phyloP scores from a whole-genome alignment of 225 moss, liverwort and hornwort genomes.

The Bryoerythrophyllum caledonicum region DNA sequence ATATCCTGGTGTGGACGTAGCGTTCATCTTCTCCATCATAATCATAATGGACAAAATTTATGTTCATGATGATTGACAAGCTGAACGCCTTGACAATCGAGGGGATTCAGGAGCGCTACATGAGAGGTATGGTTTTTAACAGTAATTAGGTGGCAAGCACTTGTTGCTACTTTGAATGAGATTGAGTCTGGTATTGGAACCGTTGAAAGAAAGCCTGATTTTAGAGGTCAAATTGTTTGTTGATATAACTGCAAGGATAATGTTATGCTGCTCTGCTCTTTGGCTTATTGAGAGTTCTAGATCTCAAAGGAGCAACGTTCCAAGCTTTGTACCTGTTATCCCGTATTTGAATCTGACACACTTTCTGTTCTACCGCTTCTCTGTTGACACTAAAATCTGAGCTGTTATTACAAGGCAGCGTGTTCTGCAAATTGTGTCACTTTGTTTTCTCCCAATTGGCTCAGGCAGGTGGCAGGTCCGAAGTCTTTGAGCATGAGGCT shows the following conservation, averaged over 20 bases:
- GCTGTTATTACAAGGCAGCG: neutral
- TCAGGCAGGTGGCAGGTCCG: neutral
- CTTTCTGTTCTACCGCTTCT: neutral
- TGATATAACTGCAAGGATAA: neutral
- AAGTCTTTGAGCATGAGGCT: neutral
- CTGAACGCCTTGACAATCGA: neutral
- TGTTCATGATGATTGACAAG: conserved; percentile 41
- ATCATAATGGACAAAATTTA: conserved; percentile 57
- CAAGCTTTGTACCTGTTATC: neutral
- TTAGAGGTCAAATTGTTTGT: neutral
- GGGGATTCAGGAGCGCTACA: neutral
- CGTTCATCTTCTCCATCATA: conserved; percentile 50
- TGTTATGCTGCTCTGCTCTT: neutral
- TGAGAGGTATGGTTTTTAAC: neutral
- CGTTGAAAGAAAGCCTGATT: neutral
- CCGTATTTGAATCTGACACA: neutral
- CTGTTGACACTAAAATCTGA: neutral
- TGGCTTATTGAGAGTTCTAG: neutral
- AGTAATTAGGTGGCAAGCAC: neutral
- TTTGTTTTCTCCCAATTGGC: neutral
- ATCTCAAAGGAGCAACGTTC: neutral
- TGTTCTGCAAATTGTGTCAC: neutral
- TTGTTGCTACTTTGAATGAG: neutral
- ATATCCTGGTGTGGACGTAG: conserved; percentile 44
- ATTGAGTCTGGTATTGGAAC: conserved; percentile 9